Evolutionary conservation across 1,284 basidiomycete genomes (phyloP).

Genomic region (Paramarasmius palmivorus): DNA sequence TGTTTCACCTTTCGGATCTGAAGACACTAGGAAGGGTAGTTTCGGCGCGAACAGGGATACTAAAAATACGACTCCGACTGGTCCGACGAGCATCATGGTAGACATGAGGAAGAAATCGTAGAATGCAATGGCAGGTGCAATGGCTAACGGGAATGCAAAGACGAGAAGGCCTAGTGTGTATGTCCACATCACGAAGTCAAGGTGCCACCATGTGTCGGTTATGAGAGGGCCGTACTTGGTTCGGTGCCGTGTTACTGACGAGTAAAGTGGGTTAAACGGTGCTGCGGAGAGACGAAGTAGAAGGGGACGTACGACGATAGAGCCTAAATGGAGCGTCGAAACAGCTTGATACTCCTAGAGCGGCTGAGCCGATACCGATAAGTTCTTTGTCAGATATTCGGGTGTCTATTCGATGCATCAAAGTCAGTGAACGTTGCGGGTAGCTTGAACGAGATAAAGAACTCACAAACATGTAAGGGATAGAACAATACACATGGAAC

Average conservation of each 20-base stretch:
- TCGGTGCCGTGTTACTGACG: slow-evolving; percentile 22
- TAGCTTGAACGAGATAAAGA: background rate
- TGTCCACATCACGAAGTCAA: slow-evolving; percentile 33
- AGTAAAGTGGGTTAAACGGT: background rate
- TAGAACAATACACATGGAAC: slow-evolving; percentile 29
- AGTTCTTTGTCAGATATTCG: slow-evolving; percentile 22
- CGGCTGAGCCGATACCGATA: slow-evolving; percentile 29
- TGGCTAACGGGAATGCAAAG: slow-evolving; percentile 27
- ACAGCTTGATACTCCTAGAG: slow-evolving; percentile 29
- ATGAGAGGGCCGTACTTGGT: slow-evolving; percentile 26
- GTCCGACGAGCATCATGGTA: slow-evolving; percentile 29
- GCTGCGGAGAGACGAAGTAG: background rate
- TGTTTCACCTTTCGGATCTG: slow-evolving; percentile 23
- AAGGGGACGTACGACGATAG: slow-evolving; percentile 23
- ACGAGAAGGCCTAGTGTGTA: slow-evolving; percentile 28
- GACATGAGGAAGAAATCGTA: slow-evolving; percentile 28
- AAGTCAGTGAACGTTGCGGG: background rate
- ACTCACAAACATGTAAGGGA: slow-evolving; percentile 24
- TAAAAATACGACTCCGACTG: slow-evolving; percentile 26
- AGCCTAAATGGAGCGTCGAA: slow-evolving; percentile 31
- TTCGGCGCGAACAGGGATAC: slow-evolving; percentile 24
- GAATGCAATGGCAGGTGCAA: slow-evolving; percentile 25
- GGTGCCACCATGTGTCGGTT: slow-evolving; percentile 28
- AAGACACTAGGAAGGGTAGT: slow-evolving; percentile 23
- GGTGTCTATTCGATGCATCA: slow-evolving; percentile 19